Evolutionary conservation across 2,329 filamentous ascomycete genomes (phyloP), one percentile per base, ranked within the genome.

Genomic region (Hypoxylon sp.): DNA sequence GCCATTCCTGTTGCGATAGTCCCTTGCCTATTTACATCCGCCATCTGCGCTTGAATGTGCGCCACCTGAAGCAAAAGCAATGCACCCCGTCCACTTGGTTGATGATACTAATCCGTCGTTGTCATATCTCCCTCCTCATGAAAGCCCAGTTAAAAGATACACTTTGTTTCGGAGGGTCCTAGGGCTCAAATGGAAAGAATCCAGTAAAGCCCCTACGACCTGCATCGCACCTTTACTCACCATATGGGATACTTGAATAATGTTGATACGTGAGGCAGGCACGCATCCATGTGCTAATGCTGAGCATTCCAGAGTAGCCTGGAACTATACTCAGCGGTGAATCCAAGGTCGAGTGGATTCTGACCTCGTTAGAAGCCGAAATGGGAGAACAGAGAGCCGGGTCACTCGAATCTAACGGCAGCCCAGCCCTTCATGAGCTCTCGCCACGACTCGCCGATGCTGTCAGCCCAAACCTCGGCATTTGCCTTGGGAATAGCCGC

Each of bases 401-500:
- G 24, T 68, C 51, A 78, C 60, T 80, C 79, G 67, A 77, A 73
- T 67, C 74, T 77, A 2, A 80, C 75, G 50, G 71, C 69, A 14
- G 68, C 66, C 77, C 79, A 79, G 32, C 80, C 79, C 61, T 75
- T 77, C 2, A 80, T 72, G 3, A 75, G 73, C 45, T 80, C 76
- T 49, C 75, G 70, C 80, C 80, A 82, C 50, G 76, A 78, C 26
- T 78, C 74, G 20, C 78, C 67, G n/a, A 80, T 69, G 20, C 62
- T 61, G 1, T 73, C 74, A 5, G 74, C 74, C 79, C 79, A 81
- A 42, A 75, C 70, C 63, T 79, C 78, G 9, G 75, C 74, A 0
- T 76, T 70, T 5, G 74, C 69, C 2, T 71, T 73, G 38, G 70
- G 55, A 0, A 81, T 69, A 5, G 72, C 70, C 16, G 62, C 62